Evolutionary conservation across 2,329 filamentous ascomycete species (phyloP).

Genomic region (Aschersonia sp.): DNA sequence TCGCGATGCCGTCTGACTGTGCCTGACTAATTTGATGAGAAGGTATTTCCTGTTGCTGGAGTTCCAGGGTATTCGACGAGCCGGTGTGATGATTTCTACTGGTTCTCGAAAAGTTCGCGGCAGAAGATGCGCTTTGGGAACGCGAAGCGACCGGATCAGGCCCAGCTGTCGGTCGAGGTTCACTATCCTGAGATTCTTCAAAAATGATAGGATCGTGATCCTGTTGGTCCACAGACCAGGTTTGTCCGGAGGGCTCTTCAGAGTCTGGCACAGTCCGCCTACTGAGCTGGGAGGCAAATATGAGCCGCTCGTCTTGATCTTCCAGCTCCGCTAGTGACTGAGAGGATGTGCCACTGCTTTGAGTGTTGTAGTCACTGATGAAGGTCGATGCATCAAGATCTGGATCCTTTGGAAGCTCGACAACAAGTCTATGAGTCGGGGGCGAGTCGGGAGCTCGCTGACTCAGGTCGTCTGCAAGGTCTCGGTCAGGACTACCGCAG

Average conservation of each 20-base stretch:
- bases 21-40: constrained; percentile 12
- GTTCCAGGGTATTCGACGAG: too few species aligned
- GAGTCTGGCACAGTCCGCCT: constrained; percentile 28
- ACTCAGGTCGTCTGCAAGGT: neutral
- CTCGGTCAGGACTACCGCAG: constrained; percentile 7
- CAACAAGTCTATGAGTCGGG: constrained; percentile 8
- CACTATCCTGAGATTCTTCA: too few species aligned
- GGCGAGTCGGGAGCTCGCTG: neutral
- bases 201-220: neutral
- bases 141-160: too few species aligned
- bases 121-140: neutral
- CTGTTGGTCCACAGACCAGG: constrained; percentile 7
- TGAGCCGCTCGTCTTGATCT: constrained; percentile 16
- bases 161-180: too few species aligned
- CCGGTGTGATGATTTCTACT: neutral
- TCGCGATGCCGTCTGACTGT: constrained; percentile 1
- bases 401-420: constrained; percentile 16
- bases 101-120: too few species aligned
- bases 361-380: constrained; percentile 15
- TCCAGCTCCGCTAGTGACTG: constrained; percentile 21
- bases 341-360: constrained; percentile 14
- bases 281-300: constrained; percentile 16
- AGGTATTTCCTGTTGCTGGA: constrained; percentile 2
- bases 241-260: constrained; percentile 19
- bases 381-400: constrained; percentile 21